Evolutionary conservation across 148 eudicot species (phyloP).

Genomic region (Arbutus unedo): DNA sequence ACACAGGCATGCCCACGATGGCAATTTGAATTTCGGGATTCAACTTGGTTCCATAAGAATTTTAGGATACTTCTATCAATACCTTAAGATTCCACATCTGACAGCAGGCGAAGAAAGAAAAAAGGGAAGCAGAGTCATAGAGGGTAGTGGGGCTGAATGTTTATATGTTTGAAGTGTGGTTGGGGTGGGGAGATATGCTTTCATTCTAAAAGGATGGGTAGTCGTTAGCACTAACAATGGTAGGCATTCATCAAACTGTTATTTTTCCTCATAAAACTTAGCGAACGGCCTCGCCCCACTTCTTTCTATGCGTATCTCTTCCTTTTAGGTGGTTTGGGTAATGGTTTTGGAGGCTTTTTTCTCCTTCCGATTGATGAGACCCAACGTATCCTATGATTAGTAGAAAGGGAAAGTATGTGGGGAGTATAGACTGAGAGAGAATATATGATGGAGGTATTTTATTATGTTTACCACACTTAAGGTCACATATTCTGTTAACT

Average conservation of each 20-base stretch:
- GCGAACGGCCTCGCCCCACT: neutral
- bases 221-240: neutral
- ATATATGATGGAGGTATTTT: neutral
- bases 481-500: neutral
- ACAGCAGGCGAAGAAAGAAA: neutral
- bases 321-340: neutral
- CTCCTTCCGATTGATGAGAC: neutral
- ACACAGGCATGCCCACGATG: neutral
- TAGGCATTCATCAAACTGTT: neutral
- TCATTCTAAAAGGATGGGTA: neutral
- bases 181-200: neutral
- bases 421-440: neutral
- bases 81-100: neutral
- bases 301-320: neutral
- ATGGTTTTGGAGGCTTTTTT: neutral
- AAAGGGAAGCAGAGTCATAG: neutral
- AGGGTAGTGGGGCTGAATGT: neutral
- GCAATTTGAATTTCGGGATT: neutral
- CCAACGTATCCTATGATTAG: neutral
- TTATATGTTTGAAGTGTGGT: neutral
- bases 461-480: neutral
- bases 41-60: neutral
- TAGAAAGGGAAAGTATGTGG: neutral
- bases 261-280: constrained; percentile 2
- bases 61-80: neutral